Evolutionary conservation across 2,329 filamentous ascomycete species (phyloP), one percentile per base, ranked within the genome.

Genomic region (Hypoxylon sp.): DNA sequence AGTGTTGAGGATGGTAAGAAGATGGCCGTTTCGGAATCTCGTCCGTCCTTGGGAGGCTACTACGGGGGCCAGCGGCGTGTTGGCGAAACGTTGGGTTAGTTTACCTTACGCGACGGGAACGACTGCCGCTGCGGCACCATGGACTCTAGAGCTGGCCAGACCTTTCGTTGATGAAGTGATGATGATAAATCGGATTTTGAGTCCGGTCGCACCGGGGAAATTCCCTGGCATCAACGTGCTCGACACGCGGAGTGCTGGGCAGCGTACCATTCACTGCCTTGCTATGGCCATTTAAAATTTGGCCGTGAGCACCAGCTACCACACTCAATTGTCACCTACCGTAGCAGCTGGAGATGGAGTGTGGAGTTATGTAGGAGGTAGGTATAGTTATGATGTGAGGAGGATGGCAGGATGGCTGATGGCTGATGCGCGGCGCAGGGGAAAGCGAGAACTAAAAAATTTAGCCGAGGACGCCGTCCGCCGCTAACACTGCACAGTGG

Each of bases 151-250:
- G 55, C 64, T 63, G 63, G 63, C 68, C 54, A 66, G 66, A 67
- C 56, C 65, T 25, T 49, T 59, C 44, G 40, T 64, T 72, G 73
- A 70, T 74, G 70, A 75, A 75, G 71, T 72, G 65, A 74, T 73
- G 72, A 75, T 75, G 72, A 74, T 74, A 74, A 76, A 74, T 75
- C 71, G 60, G 27, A 62, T 63, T 53, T 64, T 17, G 44, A 17
- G 59, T 55, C 14, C 57, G 17, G 51, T 61, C 46, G 57, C 35
- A 61, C 62, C 57, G 60, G 68, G 63, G 61, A 58, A 58, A 68
- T 60, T 68, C 62, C 64, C 72, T 71, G 66, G 58, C 68, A 72
- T 65, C 66, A 73, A 73, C 73, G 72, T 75, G 74, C 64, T 74
- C 48, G 56, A 69, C 56, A 70, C 65, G 63, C 64, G 61, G 64